These are phyloP conservation scores for Paecilomyces formosus DNA, from an alignment of 2,329 filamentous ascomycete species.

Conservation along the genomic window DNA sequence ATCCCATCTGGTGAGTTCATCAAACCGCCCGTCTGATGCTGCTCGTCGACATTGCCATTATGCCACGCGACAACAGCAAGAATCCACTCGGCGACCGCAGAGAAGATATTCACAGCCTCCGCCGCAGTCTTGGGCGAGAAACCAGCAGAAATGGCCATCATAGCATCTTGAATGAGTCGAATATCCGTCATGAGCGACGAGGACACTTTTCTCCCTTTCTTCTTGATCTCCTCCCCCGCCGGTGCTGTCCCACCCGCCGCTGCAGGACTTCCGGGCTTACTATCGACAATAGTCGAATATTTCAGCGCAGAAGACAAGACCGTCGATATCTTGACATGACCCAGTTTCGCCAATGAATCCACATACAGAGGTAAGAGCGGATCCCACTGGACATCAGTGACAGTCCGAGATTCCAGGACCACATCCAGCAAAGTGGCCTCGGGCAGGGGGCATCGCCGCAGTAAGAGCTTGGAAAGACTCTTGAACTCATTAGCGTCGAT, in stretches of 20 bases:
- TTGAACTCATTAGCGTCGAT: conserved; percentile 32
- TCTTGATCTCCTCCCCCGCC: neutral
- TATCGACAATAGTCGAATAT: conserved; percentile 27
- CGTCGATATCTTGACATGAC: conserved; percentile 23
- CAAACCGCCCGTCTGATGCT: conserved; percentile 20
- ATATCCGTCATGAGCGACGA: conserved; percentile 36
- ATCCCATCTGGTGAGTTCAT: conserved; percentile 29
- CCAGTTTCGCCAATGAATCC: conserved; percentile 28
- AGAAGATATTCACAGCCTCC: conserved; percentile 26
- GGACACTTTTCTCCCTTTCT: neutral
- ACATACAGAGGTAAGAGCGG: conserved; percentile 35
- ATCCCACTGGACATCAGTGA: conserved; percentile 30
- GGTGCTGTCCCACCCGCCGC: neutral
- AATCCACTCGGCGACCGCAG: conserved; percentile 32
- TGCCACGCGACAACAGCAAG: conserved; percentile 28
- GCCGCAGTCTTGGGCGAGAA: conserved; percentile 18
- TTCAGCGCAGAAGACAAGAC: conserved; percentile 26
- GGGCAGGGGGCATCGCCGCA: conserved; percentile 21
- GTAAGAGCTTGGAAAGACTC: conserved; percentile 26
- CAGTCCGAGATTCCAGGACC: conserved; percentile 25
- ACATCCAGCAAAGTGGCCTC: conserved; percentile 26
- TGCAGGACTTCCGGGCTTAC: conserved; percentile 2
- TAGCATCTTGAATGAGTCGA: conserved; percentile 33
- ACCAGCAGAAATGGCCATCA: conserved; percentile 31
- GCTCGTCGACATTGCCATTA: conserved; percentile 16